phyloP scores from a whole-genome alignment of 805 yeast species.

The Candida tibetensis region DNA sequence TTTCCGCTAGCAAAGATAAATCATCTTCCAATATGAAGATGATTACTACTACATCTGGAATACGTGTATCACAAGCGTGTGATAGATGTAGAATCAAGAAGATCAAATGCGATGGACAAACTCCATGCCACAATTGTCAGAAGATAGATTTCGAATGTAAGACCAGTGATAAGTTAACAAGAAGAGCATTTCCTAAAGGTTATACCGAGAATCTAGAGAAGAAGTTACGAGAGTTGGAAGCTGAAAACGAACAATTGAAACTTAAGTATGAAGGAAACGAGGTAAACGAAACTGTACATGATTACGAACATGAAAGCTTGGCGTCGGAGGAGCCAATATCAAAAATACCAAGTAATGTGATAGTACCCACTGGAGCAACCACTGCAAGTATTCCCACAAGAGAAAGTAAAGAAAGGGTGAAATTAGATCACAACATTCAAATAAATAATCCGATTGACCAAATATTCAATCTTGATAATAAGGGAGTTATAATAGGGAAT shows the following conservation, averaged over 20 bases:
- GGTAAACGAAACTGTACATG: background rate
- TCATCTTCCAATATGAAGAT: conserved; percentile 31
- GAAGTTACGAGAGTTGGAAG: conserved; percentile 58
- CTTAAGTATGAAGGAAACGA: background rate
- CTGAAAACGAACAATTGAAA: conserved; percentile 41
- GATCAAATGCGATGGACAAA: conserved; percentile 70
- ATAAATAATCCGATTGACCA: conserved; percentile 46
- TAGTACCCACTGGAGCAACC: background rate
- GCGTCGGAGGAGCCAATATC: background rate
- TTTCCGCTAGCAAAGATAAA: conserved; percentile 12
- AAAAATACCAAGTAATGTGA: background rate
- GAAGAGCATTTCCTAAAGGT: conserved; percentile 79
- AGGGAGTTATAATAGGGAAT: conserved; percentile 44
- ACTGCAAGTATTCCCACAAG: background rate
- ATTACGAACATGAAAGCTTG: background rate
- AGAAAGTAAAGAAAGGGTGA: background rate
- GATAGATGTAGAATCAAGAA: conserved; percentile 77
- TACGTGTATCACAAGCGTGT: conserved; percentile 75
- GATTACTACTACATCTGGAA: conserved; percentile 37
- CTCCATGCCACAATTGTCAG: conserved; percentile 68
- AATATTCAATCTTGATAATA: conserved; percentile 41
- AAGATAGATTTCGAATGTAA: conserved; percentile 66
- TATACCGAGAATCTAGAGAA: conserved; percentile 73
- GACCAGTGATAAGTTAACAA: conserved; percentile 68
- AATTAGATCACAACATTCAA: conserved; percentile 14